Evolutionary conservation across 345 rosid genomes (phyloP).

Genomic region (Rhodomyrtus tomentosa): DNA sequence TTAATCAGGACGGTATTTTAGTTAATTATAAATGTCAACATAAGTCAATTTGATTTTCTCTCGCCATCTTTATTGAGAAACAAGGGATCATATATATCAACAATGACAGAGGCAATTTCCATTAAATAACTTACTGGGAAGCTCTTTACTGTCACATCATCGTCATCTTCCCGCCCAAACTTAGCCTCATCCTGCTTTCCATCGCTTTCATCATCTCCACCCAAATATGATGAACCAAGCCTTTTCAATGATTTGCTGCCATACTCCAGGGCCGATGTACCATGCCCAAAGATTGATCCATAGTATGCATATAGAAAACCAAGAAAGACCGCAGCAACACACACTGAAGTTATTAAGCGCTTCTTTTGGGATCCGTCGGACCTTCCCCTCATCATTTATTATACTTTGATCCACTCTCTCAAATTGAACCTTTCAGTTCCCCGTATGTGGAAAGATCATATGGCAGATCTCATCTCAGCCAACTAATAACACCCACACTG

Average conservation of each 20-base stretch:
- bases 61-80: background rate
- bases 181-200: conserved; percentile 53
- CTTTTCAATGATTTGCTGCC: conserved; percentile 68
- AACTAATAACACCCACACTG: background rate
- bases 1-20: background rate
- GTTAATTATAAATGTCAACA: background rate
- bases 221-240: conserved; percentile 71
- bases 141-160: conserved; percentile 41
- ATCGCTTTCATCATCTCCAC: conserved; percentile 69
- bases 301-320: conserved; percentile 61
- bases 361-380: conserved; percentile 82
- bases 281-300: conserved; percentile 52
- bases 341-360: conserved; percentile 47
- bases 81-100: background rate
- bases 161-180: conserved; percentile 37
- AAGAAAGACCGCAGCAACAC: conserved; percentile 42
- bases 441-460: conserved; percentile 7
- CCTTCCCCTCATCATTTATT: conserved; percentile 76
- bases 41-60: background rate
- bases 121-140: conserved; percentile 60
- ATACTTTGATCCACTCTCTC: conserved; percentile 2
- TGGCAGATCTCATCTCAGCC: conserved; percentile 10
- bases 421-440: background rate
- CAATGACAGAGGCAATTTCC: background rate
- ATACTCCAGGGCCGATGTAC: conserved; percentile 71